These are phyloP conservation scores for Talaromyces sp. DNA, from an alignment of 2,329 filamentous ascomycete species.

Conservation along the genomic window DNA sequence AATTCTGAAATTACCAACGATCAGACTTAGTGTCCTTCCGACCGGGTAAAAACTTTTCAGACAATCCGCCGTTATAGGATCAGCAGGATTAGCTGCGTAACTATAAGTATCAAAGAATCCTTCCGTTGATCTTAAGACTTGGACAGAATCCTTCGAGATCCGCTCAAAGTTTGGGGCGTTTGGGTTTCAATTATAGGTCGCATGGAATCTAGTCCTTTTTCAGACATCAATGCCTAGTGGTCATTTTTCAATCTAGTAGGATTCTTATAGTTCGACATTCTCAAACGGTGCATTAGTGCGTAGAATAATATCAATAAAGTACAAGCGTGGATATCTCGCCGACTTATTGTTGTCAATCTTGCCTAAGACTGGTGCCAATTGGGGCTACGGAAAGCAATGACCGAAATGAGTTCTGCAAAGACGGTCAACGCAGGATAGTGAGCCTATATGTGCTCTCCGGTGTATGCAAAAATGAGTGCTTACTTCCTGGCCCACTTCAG, in stretches of 20 bases:
- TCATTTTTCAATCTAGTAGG: not conserved
- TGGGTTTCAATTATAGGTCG: not conserved
- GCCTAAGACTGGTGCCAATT: not conserved
- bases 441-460: not conserved
- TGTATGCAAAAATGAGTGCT: not conserved
- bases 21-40: not conserved
- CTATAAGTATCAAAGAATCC: not conserved
- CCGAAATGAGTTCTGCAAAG: not conserved
- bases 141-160: not conserved
- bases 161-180: not conserved
- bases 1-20: not conserved
- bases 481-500: constrained; percentile 16
- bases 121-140: not conserved
- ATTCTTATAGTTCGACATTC: not conserved
- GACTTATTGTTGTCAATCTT: not conserved
- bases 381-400: not conserved
- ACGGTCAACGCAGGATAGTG: too few species aligned
- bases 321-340: not conserved
- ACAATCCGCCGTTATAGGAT: not conserved
- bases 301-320: not conserved
- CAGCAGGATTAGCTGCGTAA: not conserved
- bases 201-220: not conserved
- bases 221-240: not conserved
- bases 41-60: not conserved
- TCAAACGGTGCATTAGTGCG: not conserved